These are phyloP conservation scores for Mucor lusitanicus DNA, from an alignment of 371 early-diverging fungal genomes.

Conservation along the genomic window DNA sequence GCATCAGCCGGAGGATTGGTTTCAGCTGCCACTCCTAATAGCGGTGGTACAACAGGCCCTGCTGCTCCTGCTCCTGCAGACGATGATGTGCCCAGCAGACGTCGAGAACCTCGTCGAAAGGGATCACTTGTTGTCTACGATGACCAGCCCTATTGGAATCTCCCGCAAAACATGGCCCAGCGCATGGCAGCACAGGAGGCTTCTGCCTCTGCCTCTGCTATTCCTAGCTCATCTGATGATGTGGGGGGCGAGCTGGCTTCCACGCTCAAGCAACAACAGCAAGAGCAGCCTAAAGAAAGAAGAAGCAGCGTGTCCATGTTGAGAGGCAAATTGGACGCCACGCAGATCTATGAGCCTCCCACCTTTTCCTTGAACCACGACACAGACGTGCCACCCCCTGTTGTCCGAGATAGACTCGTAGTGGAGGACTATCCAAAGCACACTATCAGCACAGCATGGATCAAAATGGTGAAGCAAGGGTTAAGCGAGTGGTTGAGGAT, in stretches of 20 bases:
- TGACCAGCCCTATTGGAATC: slow-evolving; percentile 49
- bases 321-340: slow-evolving; percentile 29
- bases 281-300: slow-evolving; percentile 7
- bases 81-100: slow-evolving; percentile 26
- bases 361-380: slow-evolving; percentile 49
- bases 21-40: not conserved
- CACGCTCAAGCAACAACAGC: slow-evolving; percentile 7
- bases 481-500: slow-evolving; percentile 68
- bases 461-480: slow-evolving; percentile 75
- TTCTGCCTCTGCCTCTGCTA: slow-evolving; percentile 26
- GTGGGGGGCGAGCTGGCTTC: slow-evolving; percentile 25
- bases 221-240: slow-evolving; percentile 22
- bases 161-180: slow-evolving; percentile 23
- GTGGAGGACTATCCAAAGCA: slow-evolving; percentile 70
- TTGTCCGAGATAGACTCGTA: slow-evolving; percentile 59
- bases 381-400: slow-evolving; percentile 70
- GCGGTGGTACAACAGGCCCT: slow-evolving; percentile 13
- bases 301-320: slow-evolving; percentile 32
- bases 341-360: slow-evolving; percentile 63
- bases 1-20: not conserved
- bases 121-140: slow-evolving; percentile 69
- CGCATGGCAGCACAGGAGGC: slow-evolving; percentile 28
- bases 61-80: slow-evolving; percentile 23
- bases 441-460: slow-evolving; percentile 69
- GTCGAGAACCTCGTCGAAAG: slow-evolving; percentile 46